phyloP scores from a whole-genome alignment of 2,329 filamentous ascomycete genomes.

The Beauveria bassiana region DNA sequence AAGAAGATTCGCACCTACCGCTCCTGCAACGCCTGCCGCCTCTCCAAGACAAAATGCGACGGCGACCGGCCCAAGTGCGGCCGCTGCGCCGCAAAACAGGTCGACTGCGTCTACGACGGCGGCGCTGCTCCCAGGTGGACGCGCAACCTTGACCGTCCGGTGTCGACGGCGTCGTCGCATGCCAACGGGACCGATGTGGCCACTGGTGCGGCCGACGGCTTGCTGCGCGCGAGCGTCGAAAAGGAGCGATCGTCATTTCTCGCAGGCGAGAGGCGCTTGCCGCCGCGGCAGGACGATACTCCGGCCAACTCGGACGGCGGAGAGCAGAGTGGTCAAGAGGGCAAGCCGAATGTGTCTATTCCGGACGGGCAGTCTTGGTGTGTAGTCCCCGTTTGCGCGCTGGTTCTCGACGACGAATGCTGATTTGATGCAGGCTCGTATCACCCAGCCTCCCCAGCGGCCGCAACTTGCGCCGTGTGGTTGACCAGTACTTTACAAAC shows the following conservation, averaged over 20 bases:
- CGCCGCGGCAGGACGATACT: conserved; percentile 6
- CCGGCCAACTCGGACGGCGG: conserved; percentile 4
- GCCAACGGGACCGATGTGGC: conserved; percentile 5
- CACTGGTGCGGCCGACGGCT: conserved; percentile 4
- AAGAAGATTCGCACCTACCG: conserved; percentile 34
- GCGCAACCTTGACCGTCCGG: conserved; percentile 22
- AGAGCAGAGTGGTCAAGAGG: neutral
- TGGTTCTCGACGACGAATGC: neutral
- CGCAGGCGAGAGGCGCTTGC: conserved; percentile 7
- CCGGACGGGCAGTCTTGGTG: conserved; percentile 15
- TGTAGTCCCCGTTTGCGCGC: neutral
- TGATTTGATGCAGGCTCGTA: conserved; percentile 22
- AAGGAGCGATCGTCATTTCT: conserved; percentile 6
- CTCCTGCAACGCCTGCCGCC: conserved; percentile 31
- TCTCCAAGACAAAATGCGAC: conserved; percentile 35
- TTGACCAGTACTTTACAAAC: conserved; percentile 32
- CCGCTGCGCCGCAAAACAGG: conserved; percentile 25
- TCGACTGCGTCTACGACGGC: conserved; percentile 32
- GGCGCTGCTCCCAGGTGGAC: conserved; percentile 30
- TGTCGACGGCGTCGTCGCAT: neutral
- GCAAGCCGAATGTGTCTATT: neutral
- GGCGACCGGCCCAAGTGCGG: conserved; percentile 32
- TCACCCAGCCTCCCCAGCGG: conserved; percentile 24
- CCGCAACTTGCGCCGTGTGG: conserved; percentile 28
- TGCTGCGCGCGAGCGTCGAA: conserved; percentile 1